Evolutionary conservation across 2,329 filamentous ascomycete species (phyloP).

Genomic region (Mycocentrospora acerina): DNA sequence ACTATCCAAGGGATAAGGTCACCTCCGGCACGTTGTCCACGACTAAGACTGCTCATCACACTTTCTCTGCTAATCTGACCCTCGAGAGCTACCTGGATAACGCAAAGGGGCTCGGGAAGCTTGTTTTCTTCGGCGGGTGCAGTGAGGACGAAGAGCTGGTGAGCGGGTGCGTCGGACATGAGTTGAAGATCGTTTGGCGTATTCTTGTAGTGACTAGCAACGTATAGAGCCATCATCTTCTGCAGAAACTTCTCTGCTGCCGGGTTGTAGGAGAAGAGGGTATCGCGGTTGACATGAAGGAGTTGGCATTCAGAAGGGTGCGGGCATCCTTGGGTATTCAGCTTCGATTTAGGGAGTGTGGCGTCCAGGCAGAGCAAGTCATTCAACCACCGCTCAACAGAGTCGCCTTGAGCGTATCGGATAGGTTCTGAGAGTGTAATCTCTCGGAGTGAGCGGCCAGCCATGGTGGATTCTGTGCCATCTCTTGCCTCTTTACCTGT

Average conservation of each 20-base stretch:
- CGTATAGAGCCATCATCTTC: conserved; percentile 97
- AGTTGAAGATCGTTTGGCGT: conserved; percentile 96
- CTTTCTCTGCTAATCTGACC: conserved; percentile 92
- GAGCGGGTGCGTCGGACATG: conserved; percentile 95
- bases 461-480: conserved; percentile 34
- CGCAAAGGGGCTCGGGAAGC: conserved; percentile 89
- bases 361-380: conserved; percentile 90
- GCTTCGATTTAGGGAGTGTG: conserved; percentile 76
- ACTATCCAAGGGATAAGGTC: conserved; percentile 98
- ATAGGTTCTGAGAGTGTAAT: conserved; percentile 94
- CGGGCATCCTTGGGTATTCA: conserved; percentile 75
- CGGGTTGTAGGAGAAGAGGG: conserved; percentile 95
- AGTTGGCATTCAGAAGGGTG: conserved; percentile 91
- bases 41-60: conserved; percentile 83
- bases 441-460: conserved; percentile 81
- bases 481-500: conserved; percentile 66
- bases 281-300: conserved; percentile 92
- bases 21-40: conserved; percentile 84
- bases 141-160: conserved; percentile 93
- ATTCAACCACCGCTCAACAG: conserved; percentile 96
- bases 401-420: conserved; percentile 85
- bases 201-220: conserved; percentile 98
- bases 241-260: conserved; percentile 97
- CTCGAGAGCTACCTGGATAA: conserved; percentile 91
- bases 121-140: conserved; percentile 77